Evolutionary conservation across 179 eudicot species (phyloP), one percentile per base, ranked within the genome.

Genomic region (Silene noctiflora): DNA sequence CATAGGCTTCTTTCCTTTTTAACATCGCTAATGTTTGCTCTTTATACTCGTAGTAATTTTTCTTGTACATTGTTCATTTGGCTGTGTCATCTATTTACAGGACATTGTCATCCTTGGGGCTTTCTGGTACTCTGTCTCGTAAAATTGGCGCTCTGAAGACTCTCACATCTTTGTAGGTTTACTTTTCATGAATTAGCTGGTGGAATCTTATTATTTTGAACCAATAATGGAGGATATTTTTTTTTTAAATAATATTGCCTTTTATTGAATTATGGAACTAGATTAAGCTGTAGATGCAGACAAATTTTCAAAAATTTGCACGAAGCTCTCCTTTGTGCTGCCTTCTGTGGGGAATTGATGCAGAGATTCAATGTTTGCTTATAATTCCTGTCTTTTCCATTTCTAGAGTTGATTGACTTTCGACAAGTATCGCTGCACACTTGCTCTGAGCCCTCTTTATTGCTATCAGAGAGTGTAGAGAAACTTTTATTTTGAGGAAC

Each of bases 131-230:
- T 24, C 66, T 96, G 77, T 80, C 97, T 4, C 87, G 96, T 65
- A 80, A 81, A 83, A 80, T 96, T 46, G 94, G 89, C 76, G 74
- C 13, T 60, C 63, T 96, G 80, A 84, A 80, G 80, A 78, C 75
- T 76, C 94, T 96, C 61, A 72, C 66, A 25, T 89, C 89, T 60
- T 85, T 96, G 99, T 96, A 94, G 67, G 96, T 89, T 62, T 64
- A 42, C 48, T 65, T 79, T 70, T 58, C 77, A 33, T 73, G 61
- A 44, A 55, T 44, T 58, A 74, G 11, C 22, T 44, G 20, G 9
- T 53, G 24, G n/a, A 31, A 55, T 62, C 13, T 67, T 63, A 64
- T 67, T 44, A 14, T 29, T 24, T 42, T 48, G 14, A 5, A 2
- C 65, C 39, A 11, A 4, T 48, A 42, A 59, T 16, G 24, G 16